These are phyloP conservation scores for Fusarium sp. DNA, from an alignment of 2,329 filamentous ascomycete genomes.

Conservation along the genomic window DNA sequence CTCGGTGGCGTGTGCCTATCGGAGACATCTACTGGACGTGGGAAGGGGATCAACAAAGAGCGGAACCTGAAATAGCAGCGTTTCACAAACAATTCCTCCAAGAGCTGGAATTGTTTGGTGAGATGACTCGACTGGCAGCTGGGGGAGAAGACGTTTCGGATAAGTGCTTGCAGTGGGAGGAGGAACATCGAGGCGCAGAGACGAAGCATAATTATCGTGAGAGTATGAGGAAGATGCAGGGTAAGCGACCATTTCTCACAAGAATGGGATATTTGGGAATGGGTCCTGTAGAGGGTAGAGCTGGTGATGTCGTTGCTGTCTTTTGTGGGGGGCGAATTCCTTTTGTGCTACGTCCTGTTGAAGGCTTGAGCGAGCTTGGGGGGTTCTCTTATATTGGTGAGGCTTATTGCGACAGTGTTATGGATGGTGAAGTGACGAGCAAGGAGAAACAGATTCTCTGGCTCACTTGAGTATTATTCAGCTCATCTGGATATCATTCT, in stretches of 20 bases:
- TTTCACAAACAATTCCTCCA: rapidly evolving
- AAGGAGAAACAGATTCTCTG: neutral
- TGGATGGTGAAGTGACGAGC: neutral
- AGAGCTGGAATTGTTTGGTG: neutral
- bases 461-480: neutral
- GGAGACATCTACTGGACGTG: neutral
- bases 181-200: neutral
- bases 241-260: neutral
- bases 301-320: neutral
- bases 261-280: neutral
- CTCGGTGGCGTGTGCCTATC: neutral
- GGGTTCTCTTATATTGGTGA: neutral
- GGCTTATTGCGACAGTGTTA: neutral
- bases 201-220: neutral
- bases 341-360: neutral
- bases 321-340: neutral
- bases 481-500: too few species aligned
- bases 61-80: rapidly evolving
- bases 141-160: neutral
- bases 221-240: neutral
- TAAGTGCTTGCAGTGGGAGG: neutral
- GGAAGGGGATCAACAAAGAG: neutral
- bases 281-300: rapidly evolving
- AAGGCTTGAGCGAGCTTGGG: rapidly evolving
- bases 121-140: neutral